These are phyloP conservation scores for Penicillium sp. DNA, from an alignment of 2,329 filamentous ascomycete species.

Conservation along the genomic window DNA sequence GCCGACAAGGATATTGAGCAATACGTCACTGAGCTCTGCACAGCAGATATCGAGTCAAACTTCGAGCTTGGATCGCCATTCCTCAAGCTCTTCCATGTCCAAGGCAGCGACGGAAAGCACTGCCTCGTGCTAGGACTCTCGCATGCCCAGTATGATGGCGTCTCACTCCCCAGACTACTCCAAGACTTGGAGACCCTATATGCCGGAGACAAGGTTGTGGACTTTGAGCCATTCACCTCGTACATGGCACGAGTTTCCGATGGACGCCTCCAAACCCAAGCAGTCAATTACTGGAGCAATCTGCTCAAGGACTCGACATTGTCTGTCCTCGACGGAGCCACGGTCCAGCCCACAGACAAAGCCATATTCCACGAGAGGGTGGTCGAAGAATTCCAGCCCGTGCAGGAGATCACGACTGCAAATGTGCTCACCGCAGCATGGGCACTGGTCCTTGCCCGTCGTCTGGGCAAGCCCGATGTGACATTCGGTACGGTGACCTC, in stretches of 20 bases:
- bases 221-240: conserved; percentile 42
- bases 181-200: conserved; percentile 58
- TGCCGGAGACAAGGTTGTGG: conserved; percentile 29
- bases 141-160: conserved; percentile 66
- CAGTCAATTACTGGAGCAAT: conserved; percentile 50
- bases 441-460: conserved; percentile 59
- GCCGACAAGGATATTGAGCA: conserved; percentile 49
- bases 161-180: conserved; percentile 60
- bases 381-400: conserved; percentile 45
- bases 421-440: conserved; percentile 64
- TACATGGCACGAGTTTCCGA: conserved; percentile 40
- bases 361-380: conserved; percentile 26
- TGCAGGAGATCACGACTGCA: conserved; percentile 58
- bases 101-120: conserved; percentile 31
- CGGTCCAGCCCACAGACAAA: conserved; percentile 23
- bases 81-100: conserved; percentile 55
- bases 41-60: conserved; percentile 51
- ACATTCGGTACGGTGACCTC: conserved; percentile 64
- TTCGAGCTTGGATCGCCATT: conserved; percentile 60
- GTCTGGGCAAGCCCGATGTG: conserved; percentile 52
- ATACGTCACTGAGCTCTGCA: conserved; percentile 53
- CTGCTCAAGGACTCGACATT: conserved; percentile 56
- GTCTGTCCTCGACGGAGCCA: conserved; percentile 27
- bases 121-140: conserved; percentile 58
- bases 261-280: conserved; percentile 45